Percentiles rank a stretch among this genome's conserved stretches.
These are phyloP conservation scores for Musa schizocarpa DNA, from an alignment of 176 grass and related monocot genomes.

Conservation along the genomic window DNA sequence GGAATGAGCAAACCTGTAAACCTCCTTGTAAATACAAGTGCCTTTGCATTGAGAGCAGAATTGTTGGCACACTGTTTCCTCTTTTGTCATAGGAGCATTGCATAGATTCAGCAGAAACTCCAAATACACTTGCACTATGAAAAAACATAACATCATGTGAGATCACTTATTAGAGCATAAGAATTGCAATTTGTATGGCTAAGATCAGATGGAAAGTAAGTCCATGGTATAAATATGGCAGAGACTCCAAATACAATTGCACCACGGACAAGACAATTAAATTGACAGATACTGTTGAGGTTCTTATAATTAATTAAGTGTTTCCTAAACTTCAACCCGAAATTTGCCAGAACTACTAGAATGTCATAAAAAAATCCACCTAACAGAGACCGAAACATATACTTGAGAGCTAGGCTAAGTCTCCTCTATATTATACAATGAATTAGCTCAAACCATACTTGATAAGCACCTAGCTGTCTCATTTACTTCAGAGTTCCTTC, in stretches of 20 bases:
- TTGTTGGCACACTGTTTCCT: conserved; percentile 83
- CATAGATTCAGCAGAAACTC: conserved; percentile 86
- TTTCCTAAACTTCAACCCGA: too few species aligned
- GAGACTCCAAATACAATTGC: conserved; percentile 72
- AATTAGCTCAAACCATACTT: too few species aligned
- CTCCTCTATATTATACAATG: too few species aligned
- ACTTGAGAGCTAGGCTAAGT: too few species aligned
- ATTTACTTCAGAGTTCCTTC: too few species aligned
- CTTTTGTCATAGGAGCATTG: conserved; percentile 77
- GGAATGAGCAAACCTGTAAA: conserved; percentile 49
- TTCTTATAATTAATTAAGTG: too few species aligned
- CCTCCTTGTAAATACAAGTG: conserved; percentile 59
- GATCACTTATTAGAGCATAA: neutral
- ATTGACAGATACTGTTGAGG: too few species aligned
- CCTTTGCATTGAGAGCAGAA: conserved; percentile 73
- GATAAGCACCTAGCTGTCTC: too few species aligned
- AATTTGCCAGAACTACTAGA: too few species aligned
- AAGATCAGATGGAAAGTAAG: too few species aligned
- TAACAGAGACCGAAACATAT: too few species aligned
- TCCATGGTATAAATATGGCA: conserved; percentile 47
- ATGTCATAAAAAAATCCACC: too few species aligned
- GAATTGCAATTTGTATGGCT: neutral
- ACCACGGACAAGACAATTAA: conserved; percentile 23
- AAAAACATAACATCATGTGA: conserved; percentile 4
- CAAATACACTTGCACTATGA: conserved; percentile 73